phyloP scores from a whole-genome alignment of 2,329 filamentous ascomycete genomes.

The Penicillium janthinellum region DNA sequence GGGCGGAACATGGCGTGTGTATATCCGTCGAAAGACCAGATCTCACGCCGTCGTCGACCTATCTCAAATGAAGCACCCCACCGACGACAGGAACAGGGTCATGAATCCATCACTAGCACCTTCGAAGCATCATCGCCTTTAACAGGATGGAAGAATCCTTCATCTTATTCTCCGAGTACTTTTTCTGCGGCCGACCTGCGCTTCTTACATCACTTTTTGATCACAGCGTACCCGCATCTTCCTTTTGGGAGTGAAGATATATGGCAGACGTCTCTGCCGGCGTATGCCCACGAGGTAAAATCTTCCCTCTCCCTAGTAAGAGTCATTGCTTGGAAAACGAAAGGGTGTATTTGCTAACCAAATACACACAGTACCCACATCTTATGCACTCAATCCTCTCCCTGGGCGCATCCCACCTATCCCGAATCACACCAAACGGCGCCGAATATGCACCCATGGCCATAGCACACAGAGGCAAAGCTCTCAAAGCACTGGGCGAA shows the following conservation, averaged over 20 bases:
- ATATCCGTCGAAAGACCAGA: neutral
- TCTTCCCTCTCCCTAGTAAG: no score
- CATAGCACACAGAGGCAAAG: neutral
- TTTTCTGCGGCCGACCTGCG: constrained; percentile 41
- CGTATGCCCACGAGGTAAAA: neutral
- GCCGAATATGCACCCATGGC: neutral
- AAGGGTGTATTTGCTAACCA: neutral
- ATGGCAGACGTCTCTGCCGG: constrained; percentile 67
- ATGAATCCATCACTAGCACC: neutral
- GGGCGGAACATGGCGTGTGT: neutral
- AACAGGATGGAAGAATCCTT: neutral
- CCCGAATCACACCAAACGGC: neutral
- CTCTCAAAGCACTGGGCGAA: neutral
- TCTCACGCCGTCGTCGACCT: neutral
- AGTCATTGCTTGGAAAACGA: neutral
- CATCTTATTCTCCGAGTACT: neutral
- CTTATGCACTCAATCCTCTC: neutral
- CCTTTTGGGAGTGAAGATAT: constrained; percentile 66
- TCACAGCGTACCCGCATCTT: constrained; percentile 61
- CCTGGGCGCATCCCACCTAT: neutral
- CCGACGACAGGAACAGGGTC: neutral
- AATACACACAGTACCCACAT: neutral
- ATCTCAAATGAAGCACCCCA: neutral
- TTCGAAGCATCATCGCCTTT: neutral
- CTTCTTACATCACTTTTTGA: constrained; percentile 57